These are phyloP conservation scores for Priceomyces haplophilus DNA, from an alignment of 805 yeast species.

Conservation along the genomic window DNA sequence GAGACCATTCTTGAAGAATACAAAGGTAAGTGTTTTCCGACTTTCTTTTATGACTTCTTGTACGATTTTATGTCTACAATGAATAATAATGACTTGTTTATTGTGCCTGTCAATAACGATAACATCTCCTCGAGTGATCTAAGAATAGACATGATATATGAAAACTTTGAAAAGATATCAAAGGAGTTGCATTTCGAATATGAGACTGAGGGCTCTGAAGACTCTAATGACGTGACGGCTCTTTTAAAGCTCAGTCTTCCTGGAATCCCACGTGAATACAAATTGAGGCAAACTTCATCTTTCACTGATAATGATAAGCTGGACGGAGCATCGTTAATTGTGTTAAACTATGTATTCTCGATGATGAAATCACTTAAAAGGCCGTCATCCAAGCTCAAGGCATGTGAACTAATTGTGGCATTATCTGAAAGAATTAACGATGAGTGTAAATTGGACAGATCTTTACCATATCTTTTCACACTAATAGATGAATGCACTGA, in stretches of 20 bases:
- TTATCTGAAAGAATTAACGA: conserved; percentile 76
- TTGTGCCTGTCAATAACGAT: conserved; percentile 12
- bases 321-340: conserved; percentile 52
- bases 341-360: conserved; percentile 57
- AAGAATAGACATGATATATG: conserved; percentile 59
- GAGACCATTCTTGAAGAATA: conserved; percentile 49
- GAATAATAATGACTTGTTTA: conserved; percentile 21
- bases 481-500: conserved; percentile 59
- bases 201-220: conserved; percentile 7
- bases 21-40: conserved; percentile 57
- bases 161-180: conserved; percentile 50
- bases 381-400: conserved; percentile 59
- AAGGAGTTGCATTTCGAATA: conserved; percentile 23
- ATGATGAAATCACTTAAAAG: conserved; percentile 58
- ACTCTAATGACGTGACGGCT: conserved; percentile 6
- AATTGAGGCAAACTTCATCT: conserved; percentile 34
- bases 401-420: conserved; percentile 72
- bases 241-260: conserved; percentile 49
- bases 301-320: conserved; percentile 17
- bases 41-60: conserved; percentile 61
- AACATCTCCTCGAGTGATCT: conserved; percentile 31
- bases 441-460: conserved; percentile 80
- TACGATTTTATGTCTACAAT: conserved; percentile 57
- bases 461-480: conserved; percentile 75
- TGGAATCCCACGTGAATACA: conserved; percentile 47